Conservation (phyloP, 1,139 yeast genomes). For the Meyerozyma smithsonii region DNA sequence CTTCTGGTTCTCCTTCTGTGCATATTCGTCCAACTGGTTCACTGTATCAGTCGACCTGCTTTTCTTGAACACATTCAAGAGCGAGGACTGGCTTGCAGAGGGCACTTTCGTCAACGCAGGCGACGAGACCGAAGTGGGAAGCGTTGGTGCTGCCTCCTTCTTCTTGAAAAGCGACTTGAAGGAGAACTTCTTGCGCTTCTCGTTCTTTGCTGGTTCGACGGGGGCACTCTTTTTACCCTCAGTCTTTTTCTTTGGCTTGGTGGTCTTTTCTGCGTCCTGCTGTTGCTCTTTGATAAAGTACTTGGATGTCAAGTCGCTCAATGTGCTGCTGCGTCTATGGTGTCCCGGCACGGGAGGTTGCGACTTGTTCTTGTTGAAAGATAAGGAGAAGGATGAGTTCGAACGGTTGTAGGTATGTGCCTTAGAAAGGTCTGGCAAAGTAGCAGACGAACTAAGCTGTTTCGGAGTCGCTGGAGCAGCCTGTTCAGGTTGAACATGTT, state of each 20-base stretch:
- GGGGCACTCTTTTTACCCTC: neutral
- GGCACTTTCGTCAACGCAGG: neutral
- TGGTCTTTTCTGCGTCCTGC: too few species aligned
- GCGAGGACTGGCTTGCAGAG: conserved; percentile 5
- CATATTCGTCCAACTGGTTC: conserved; percentile 8
- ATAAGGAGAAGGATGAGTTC: conserved; percentile 24
- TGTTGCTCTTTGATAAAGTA: conserved; percentile 6
- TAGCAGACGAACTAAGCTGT: neutral
- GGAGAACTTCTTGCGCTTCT: conserved; percentile 29
- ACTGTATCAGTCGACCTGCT: conserved; percentile 20
- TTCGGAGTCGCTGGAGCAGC: neutral
- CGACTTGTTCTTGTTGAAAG: conserved; percentile 8
- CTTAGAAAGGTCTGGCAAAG: neutral
- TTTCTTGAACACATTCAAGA: conserved; percentile 23
- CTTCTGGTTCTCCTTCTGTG: too few species aligned
- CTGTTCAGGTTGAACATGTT: neutral
- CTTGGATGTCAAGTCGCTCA: conserved; percentile 10
- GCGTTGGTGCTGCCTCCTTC: conserved; percentile 7
- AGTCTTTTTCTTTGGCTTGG: conserved; percentile 13
- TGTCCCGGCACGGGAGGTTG: neutral
- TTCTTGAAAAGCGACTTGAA: conserved; percentile 35
- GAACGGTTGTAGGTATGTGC: conserved; percentile 24
- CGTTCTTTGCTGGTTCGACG: neutral
- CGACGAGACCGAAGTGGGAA: neutral
- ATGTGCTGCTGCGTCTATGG: conserved; percentile 25